These are phyloP conservation scores for Hypocrella siamensis DNA, from an alignment of 2,329 filamentous ascomycete genomes.

Conservation along the genomic window DNA sequence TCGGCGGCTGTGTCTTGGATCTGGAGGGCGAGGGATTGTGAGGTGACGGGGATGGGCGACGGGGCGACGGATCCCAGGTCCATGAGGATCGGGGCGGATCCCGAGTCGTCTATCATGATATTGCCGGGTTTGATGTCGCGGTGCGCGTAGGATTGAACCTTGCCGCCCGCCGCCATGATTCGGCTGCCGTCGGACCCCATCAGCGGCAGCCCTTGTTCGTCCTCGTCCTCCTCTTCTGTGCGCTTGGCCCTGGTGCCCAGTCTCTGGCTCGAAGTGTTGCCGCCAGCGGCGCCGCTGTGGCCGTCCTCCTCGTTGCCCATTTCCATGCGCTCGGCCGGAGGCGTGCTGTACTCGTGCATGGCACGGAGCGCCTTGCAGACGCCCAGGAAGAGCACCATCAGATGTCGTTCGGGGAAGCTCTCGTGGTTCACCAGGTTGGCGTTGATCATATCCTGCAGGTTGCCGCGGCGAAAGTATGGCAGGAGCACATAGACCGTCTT, in stretches of 20 bases:
- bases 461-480: constrained; percentile 88
- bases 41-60: constrained; percentile 78
- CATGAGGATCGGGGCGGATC: constrained; percentile 84
- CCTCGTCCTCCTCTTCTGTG: constrained; percentile 52
- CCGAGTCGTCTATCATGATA: constrained; percentile 95
- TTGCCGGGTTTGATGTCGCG: constrained; percentile 95
- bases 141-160: constrained; percentile 73
- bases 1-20: constrained; percentile 92
- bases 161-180: constrained; percentile 47
- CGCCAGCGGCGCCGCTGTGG: constrained; percentile 6
- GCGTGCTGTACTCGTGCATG: constrained; percentile 71
- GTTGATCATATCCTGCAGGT: constrained; percentile 96
- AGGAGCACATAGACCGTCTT: constrained; percentile 96
- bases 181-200: constrained; percentile 66
- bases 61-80: constrained; percentile 85
- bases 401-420: constrained; percentile 68
- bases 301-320: constrained; percentile 29
- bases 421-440: constrained; percentile 94
- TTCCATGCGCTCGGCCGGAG: constrained; percentile 33
- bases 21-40: constrained; percentile 74
- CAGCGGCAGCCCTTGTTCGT: constrained; percentile 64
- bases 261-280: constrained; percentile 7
- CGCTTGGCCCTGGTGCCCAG: constrained; percentile 16
- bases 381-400: constrained; percentile 84
- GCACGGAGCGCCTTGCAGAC: constrained; percentile 76